A percentile compares a stretch with the other conserved stretches of the same genome.
phyloP scores from a whole-genome alignment of 345 rosid species.

The Dimocarpus longan region DNA sequence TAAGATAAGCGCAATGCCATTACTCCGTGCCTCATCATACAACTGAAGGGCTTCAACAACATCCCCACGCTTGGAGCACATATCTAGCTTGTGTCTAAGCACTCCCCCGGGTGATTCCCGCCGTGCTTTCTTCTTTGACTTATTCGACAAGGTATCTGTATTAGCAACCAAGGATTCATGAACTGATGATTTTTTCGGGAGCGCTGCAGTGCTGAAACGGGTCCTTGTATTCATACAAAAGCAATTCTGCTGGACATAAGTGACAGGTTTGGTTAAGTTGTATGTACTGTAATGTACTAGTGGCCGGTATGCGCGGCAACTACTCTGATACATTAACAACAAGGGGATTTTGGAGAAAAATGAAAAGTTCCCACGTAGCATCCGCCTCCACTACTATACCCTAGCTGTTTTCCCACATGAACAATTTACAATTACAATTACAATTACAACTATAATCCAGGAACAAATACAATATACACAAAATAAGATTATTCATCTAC shows the following conservation, averaged over 20 bases:
- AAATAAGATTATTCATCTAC: background rate
- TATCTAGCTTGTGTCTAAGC: constrained; percentile 57
- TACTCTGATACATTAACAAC: constrained; percentile 18
- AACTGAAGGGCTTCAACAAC: constrained; percentile 74
- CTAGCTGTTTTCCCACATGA: background rate
- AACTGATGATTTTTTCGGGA: constrained; percentile 30
- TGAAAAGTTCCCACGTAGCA: constrained; percentile 46
- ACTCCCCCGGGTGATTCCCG: constrained; percentile 62
- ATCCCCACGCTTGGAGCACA: constrained; percentile 66
- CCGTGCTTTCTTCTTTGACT: constrained; percentile 49
- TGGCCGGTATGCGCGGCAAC: constrained; percentile 6
- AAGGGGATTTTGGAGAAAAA: constrained; percentile 40
- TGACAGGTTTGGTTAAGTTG: constrained; percentile 21
- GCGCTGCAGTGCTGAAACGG: constrained; percentile 40
- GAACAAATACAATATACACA: background rate
- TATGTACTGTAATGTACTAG: constrained; percentile 27
- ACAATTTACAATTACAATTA: background rate
- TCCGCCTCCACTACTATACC: constrained; percentile 14
- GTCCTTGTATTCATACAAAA: constrained; percentile 31
- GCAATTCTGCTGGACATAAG: constrained; percentile 20
- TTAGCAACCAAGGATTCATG: constrained; percentile 33
- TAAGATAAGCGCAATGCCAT: constrained; percentile 48
- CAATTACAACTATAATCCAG: background rate
- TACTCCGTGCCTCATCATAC: constrained; percentile 71
- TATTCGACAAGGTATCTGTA: constrained; percentile 37